Evolutionary conservation across 169 alveolate genomes (phyloP).

Genomic region (Eimeria necatrix): DNA sequence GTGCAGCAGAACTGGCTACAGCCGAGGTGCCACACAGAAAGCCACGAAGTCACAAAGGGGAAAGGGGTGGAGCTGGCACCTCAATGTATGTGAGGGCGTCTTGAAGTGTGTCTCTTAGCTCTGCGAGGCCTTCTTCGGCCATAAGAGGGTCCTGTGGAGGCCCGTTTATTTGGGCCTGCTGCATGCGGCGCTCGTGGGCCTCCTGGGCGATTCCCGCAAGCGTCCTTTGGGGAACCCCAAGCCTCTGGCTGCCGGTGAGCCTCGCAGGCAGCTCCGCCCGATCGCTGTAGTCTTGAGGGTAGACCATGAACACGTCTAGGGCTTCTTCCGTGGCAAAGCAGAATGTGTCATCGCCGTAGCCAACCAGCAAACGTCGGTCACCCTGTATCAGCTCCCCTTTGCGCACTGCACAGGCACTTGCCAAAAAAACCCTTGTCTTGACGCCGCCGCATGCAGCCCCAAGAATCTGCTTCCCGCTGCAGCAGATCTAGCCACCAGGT

Average conservation of each 20-base stretch:
- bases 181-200: conserved; percentile 53
- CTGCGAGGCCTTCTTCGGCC: conserved; percentile 69
- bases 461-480: too few species aligned
- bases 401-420: conserved; percentile 15
- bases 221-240: conserved; percentile 32
- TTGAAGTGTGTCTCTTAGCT: conserved; percentile 33
- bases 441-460: too few species aligned
- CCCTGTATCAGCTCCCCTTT: conserved; percentile 51
- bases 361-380: conserved; percentile 26
- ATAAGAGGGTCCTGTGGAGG: neutral
- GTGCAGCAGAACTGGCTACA: too few species aligned
- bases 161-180: neutral
- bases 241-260: conserved; percentile 46
- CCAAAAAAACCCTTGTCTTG: neutral
- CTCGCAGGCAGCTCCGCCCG: conserved; percentile 52
- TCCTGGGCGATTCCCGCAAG: conserved; percentile 50
- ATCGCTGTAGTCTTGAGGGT: conserved; percentile 19
- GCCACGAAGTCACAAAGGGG: too few species aligned
- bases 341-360: conserved; percentile 23
- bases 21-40: too few species aligned
- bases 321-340: conserved; percentile 34
- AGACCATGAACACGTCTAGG: neutral
- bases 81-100: conserved; percentile 65
- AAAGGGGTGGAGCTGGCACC: neutral
- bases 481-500: too few species aligned